A percentile compares a stretch with the other conserved stretches of the same genome.
phyloP scores from a whole-genome alignment of 352 stramenopile species.

The Pythium phragmiticola region DNA sequence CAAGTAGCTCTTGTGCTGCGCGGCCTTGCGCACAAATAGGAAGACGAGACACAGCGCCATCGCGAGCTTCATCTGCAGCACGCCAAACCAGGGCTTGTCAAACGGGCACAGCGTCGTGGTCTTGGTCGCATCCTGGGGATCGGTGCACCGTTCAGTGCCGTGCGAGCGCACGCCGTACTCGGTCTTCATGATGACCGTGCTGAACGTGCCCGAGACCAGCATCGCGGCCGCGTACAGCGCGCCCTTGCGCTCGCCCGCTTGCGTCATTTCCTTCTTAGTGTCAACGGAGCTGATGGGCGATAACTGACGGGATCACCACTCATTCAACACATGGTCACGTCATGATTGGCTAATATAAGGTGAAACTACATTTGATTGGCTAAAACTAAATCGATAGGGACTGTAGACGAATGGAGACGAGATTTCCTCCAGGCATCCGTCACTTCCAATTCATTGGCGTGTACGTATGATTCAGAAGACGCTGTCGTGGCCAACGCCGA shows the following conservation, averaged over 20 bases:
- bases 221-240: slow-evolving; percentile 59
- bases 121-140: slow-evolving; percentile 30
- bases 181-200: slow-evolving; percentile 85
- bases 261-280: slow-evolving; percentile 6
- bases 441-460: no score
- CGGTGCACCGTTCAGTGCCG: slow-evolving; percentile 49
- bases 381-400: neutral
- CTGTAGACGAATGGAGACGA: neutral
- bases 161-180: slow-evolving; percentile 67
- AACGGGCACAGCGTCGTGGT: slow-evolving; percentile 69
- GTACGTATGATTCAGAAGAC: neutral
- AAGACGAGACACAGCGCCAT: slow-evolving; percentile 82
- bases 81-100: slow-evolving; percentile 85
- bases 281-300: neutral
- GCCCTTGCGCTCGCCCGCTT: slow-evolving; percentile 33
- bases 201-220: slow-evolving; percentile 82
- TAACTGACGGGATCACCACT: slow-evolving; percentile 10
- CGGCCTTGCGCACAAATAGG: slow-evolving; percentile 59
- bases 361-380: no score
- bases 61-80: slow-evolving; percentile 84
- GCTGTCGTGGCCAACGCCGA: neutral
- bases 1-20: slow-evolving; percentile 56
- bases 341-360: neutral
- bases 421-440: no score
- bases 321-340: slow-evolving; percentile 7